Evolutionary conservation across 495 filamentous ascomycete genomes (phyloP), one percentile per base, ranked within the genome.

Genomic region (Aeminium ludgeri): DNA sequence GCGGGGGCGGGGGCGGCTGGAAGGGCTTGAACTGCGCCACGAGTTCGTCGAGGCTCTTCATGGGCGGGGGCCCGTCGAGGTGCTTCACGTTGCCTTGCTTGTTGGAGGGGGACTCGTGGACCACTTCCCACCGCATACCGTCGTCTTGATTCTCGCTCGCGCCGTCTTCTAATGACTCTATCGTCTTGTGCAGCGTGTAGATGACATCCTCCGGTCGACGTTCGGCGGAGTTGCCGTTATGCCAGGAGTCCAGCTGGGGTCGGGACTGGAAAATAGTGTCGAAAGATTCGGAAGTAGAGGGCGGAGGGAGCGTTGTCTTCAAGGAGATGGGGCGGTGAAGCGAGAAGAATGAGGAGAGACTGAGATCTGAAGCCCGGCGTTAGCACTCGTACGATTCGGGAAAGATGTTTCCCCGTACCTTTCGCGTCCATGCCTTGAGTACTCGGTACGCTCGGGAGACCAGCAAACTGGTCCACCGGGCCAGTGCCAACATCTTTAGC

Each of bases 241-340:
- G 33, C 48, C 48, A 51, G 4, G 39, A 29, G 20, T 45, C 43
- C 17, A 61, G 6, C 10, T 70, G 69, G 15, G 66, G 63, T 31
- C 69, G 74, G 16, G 62, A 52, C 20, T 73, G 65, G 57, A 96
- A 93, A 50, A 94, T 83, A 29, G 76, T 65, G 42, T 81, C 75
- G 55, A 94, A 94, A 29, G 75, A 68, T 57, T 78, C 76, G 36
- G 73, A 60, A 32, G 73, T 78, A 30, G 82, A 69, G 10, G 72
- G 62, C 30, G 76, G 73, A 31, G 87, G 87, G 36, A 91, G 70
- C 37, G 76, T 72, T 46, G 75, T 71, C 20, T 81, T 86, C 51
- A 94, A 70, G 40, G 83, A 91, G 50, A 97, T 86, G 3, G 89
- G 89, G 38, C 89, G 74, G 65, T 97, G 85, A 46, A 87, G 80